Conservation (phyloP, 1,139 yeast species). For the Eremothecium coryli region DNA sequence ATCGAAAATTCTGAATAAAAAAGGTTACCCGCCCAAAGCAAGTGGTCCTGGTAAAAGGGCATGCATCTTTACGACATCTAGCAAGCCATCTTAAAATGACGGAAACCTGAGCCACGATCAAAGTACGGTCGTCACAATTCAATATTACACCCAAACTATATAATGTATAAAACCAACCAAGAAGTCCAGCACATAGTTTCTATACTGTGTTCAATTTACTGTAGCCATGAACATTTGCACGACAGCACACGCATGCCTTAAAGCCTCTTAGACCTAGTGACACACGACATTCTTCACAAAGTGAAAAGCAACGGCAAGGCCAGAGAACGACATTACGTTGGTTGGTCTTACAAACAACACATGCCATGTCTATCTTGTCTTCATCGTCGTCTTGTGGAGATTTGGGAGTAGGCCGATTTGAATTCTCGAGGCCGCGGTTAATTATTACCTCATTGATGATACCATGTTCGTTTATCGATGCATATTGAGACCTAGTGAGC, state of each 20-base stretch:
- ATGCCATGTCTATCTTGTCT: slow-evolving; percentile 30
- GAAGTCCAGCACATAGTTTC: too few relatives aligned
- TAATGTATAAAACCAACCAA: too few relatives aligned
- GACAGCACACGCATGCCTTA: slow-evolving; percentile 78
- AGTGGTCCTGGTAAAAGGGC: too few relatives aligned
- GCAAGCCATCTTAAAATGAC: too few relatives aligned
- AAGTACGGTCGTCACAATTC: too few relatives aligned
- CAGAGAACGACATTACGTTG: slow-evolving; percentile 73
- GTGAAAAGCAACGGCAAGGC: slow-evolving; percentile 89
- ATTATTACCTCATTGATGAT: slow-evolving; percentile 25
- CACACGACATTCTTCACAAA: slow-evolving; percentile 76
- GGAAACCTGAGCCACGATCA: too few relatives aligned
- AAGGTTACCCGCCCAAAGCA: too few relatives aligned
- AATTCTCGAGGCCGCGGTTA: slow-evolving; percentile 13
- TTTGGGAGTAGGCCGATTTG: slow-evolving; percentile 10
- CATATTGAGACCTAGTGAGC: slow-evolving; percentile 31
- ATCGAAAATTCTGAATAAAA: too few relatives aligned
- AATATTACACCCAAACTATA: too few relatives aligned
- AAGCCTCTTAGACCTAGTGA: slow-evolving; percentile 68
- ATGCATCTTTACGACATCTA: too few relatives aligned
- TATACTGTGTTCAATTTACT: slow-evolving; percentile 36
- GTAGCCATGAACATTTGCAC: slow-evolving; percentile 57
- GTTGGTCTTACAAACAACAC: slow-evolving; percentile 76
- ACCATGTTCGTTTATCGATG: slow-evolving; percentile 23
- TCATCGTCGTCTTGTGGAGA: slow-evolving; percentile 11